Conservation (phyloP, 768 basidiomycete genomes). For the Hirschioporus abietinus region DNA sequence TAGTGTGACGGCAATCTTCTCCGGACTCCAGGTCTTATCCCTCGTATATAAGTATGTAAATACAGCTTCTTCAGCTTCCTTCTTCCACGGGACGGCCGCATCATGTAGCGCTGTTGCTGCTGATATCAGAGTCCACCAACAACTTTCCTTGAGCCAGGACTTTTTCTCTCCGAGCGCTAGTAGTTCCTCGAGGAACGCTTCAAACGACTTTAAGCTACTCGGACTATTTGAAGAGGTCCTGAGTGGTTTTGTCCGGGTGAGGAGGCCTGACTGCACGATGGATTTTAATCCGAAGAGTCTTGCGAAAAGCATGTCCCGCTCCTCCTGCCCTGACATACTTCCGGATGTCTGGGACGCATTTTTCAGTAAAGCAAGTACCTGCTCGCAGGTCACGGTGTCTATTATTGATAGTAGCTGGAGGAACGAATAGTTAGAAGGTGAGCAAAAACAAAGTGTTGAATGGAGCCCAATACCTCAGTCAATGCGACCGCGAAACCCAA, state of each 20-base stretch:
- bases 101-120: constrained; percentile 55
- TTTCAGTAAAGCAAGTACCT: constrained; percentile 70
- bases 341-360: constrained; percentile 66
- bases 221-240: constrained; percentile 43
- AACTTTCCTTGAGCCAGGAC: constrained; percentile 86
- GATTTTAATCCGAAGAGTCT: constrained; percentile 86
- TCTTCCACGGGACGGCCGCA: constrained; percentile 67
- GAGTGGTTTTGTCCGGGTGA: constrained; percentile 57
- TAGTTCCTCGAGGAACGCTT: constrained; percentile 53
- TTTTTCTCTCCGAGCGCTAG: constrained; percentile 74
- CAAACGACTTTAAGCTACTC: constrained; percentile 56
- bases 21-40: constrained; percentile 66
- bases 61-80: constrained; percentile 48
- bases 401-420: constrained; percentile 72
- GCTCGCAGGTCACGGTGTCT: constrained; percentile 68
- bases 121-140: constrained; percentile 75
- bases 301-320: constrained; percentile 89
- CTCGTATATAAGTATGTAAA: constrained; percentile 50
- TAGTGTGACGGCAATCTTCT: constrained; percentile 79
- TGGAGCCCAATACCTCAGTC: constrained; percentile 62
- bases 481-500: constrained; percentile 94
- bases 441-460: not conserved
- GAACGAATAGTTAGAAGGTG: not conserved
- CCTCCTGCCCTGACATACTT: constrained; percentile 85
- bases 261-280: constrained; percentile 78